These are phyloP conservation scores for Thuja plicata DNA, from an alignment of 83 land plant species.

Conservation along the genomic window DNA sequence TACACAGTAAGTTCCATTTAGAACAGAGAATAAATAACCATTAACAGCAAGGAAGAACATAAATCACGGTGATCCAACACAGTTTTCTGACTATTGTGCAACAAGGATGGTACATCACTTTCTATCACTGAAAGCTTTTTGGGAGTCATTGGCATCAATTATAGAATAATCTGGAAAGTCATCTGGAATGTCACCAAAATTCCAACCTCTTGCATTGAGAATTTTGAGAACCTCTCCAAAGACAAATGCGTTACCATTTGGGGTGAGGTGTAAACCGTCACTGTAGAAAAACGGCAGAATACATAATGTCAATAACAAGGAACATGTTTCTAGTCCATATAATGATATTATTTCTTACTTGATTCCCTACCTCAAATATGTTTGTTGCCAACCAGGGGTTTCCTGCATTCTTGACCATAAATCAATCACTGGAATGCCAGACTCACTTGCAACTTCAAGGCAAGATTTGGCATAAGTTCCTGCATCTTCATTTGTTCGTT, in stretches of 20 bases:
- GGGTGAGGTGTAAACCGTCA: conserved; percentile 75
- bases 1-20: background rate
- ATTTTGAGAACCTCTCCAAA: conserved; percentile 14
- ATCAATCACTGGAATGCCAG: conserved; percentile 42
- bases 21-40: background rate
- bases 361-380: conserved; percentile 49
- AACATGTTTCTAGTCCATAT: background rate
- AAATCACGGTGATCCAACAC: background rate
- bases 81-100: background rate
- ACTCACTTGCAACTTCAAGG: conserved; percentile 51
- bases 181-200: background rate
- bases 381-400: conserved; percentile 67
- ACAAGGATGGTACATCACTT: background rate
- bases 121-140: background rate
- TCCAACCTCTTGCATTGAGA: background rate
- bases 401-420: conserved; percentile 80
- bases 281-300: conserved; percentile 32
- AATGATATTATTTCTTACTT: background rate
- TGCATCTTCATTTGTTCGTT: conserved; percentile 76
- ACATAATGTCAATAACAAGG: background rate
- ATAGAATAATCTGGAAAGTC: conserved; percentile 13
- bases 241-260: conserved; percentile 51
- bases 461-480: conserved; percentile 65
- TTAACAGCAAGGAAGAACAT: background rate
- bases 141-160: conserved; percentile 9